Evolutionary conservation across 106 monocot genomes (phyloP).

Genomic region (Dactylorhiza incarnata): DNA sequence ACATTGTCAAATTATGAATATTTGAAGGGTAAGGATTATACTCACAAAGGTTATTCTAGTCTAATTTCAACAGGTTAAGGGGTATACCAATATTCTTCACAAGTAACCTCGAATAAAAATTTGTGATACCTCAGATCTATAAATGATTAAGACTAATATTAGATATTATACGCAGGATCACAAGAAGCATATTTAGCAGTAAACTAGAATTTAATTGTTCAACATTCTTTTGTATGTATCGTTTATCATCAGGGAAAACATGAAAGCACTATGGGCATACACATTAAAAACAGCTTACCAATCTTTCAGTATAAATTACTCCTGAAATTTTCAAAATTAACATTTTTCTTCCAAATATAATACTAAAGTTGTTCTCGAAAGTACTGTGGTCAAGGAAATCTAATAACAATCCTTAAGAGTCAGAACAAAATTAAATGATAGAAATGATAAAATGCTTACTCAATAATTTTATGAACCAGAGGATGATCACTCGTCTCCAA

Average conservation of each 20-base stretch:
- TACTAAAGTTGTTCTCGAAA: not conserved
- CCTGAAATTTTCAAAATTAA: not conserved
- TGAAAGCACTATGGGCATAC: not conserved
- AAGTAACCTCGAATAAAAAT: not conserved
- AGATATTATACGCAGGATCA: not conserved
- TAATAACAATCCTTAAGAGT: not conserved
- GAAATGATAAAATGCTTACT: constrained; percentile 40
- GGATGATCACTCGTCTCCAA: constrained; percentile 95
- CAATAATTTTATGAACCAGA: constrained; percentile 98
- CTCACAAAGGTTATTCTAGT: not conserved
- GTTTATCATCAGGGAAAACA: not conserved
- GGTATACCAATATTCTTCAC: not conserved
- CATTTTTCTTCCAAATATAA: not conserved
- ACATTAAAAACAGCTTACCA: not conserved
- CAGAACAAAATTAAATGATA: constrained; percentile 8
- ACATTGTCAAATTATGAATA: not conserved
- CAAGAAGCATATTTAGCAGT: not conserved
- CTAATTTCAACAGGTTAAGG: not conserved
- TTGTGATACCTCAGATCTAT: not conserved
- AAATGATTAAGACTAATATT: not conserved
- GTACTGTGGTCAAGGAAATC: not conserved
- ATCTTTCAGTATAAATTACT: not conserved
- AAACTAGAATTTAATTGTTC: not conserved
- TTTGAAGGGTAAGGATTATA: not conserved
- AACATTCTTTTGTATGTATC: not conserved